These are phyloP conservation scores for Aechmea fasciata DNA, from an alignment of 176 grass and related monocot genomes.

Conservation along the genomic window DNA sequence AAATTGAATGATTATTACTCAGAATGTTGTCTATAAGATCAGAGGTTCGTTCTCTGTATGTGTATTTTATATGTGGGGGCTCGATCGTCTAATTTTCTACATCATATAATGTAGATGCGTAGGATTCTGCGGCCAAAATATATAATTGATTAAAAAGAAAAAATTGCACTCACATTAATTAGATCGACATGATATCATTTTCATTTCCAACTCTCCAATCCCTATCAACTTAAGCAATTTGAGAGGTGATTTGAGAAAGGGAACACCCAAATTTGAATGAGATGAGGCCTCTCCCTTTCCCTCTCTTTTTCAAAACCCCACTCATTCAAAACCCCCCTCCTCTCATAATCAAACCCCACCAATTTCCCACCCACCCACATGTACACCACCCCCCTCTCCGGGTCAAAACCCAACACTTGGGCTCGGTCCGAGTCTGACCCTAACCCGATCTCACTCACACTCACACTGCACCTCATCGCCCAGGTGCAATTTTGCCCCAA, in stretches of 20 bases:
- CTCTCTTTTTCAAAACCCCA: conserved; percentile 44
- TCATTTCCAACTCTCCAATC: neutral
- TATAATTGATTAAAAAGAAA: no score
- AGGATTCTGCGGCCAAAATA: no score
- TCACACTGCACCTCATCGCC: conserved; percentile 45
- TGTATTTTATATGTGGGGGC: no score
- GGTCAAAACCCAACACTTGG: conserved; percentile 68
- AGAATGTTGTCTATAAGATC: no score
- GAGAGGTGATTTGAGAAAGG: conserved; percentile 65
- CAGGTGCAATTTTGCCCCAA: conserved; percentile 20
- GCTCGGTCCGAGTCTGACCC: neutral
- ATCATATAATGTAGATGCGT: no score
- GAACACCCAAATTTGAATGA: conserved; percentile 79
- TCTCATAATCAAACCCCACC: conserved; percentile 42
- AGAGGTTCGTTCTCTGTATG: no score
- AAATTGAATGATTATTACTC: no score
- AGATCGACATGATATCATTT: no score
- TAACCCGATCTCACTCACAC: conserved; percentile 27
- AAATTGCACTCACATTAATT: no score
- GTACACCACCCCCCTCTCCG: conserved; percentile 70
- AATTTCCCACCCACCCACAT: conserved; percentile 56
- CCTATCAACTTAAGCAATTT: conserved; percentile 38
- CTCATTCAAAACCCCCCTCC: conserved; percentile 31
- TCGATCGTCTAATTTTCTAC: no score
- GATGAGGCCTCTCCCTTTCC: conserved; percentile 39